Conservation (phyloP, 148 eudicot genomes). For the Gaultheria prostrata region DNA sequence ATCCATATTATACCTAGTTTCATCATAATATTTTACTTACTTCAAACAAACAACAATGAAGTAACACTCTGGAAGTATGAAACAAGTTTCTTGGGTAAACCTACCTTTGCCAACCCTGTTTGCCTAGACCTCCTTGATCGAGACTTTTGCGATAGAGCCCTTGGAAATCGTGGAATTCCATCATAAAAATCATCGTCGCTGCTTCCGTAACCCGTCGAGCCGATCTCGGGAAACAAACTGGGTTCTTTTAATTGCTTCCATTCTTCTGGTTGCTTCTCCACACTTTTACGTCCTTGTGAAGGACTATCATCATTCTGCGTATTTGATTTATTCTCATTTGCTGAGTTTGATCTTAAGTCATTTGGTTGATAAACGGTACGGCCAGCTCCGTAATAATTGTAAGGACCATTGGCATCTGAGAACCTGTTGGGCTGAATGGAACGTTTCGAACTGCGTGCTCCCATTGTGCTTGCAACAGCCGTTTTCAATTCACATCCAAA, state of each 20-base stretch:
- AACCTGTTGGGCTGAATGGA: slow-evolving; percentile 14
- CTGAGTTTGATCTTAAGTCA: slow-evolving; percentile 6
- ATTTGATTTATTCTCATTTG: slow-evolving; percentile 15
- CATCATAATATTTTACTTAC: background rate
- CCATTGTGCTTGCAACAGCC: slow-evolving; percentile 20
- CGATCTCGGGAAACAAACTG: slow-evolving; percentile 14
- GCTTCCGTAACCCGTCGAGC: slow-evolving; percentile 18
- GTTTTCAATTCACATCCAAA: slow-evolving; percentile 8
- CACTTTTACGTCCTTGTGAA: slow-evolving; percentile 13
- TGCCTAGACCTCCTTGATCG: slow-evolving; percentile 64
- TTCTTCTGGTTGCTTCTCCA: slow-evolving; percentile 23
- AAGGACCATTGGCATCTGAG: slow-evolving; percentile 14
- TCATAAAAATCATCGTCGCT: slow-evolving; percentile 75
- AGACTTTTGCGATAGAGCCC: slow-evolving; percentile 48
- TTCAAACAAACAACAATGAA: background rate
- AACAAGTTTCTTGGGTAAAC: background rate
- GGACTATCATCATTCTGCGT: slow-evolving; percentile 12
- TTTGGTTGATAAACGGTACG: slow-evolving; percentile 16
- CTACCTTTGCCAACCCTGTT: slow-evolving; percentile 48
- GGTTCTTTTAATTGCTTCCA: slow-evolving; percentile 24
- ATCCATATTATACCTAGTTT: background rate
- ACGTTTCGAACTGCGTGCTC: slow-evolving; percentile 24
- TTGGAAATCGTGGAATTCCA: slow-evolving; percentile 74
- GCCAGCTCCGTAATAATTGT: slow-evolving; percentile 12
- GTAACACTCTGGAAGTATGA: background rate